Evolutionary conservation across 345 rosid species (phyloP).

Genomic region (Zanthoxylum bungeanum): DNA sequence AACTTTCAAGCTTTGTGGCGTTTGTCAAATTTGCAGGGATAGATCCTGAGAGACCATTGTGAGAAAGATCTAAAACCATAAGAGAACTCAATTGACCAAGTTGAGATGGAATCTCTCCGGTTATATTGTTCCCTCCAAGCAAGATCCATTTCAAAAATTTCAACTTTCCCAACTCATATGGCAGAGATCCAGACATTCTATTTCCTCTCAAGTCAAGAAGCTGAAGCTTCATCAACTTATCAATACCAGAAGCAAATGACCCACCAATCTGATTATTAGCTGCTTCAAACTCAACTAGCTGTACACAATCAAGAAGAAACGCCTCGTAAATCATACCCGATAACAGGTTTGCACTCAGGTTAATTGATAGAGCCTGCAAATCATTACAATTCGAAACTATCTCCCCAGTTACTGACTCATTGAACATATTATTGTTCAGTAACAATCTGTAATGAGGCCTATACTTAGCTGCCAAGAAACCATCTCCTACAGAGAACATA

Average conservation of each 20-base stretch:
- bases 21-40: constrained; percentile 45
- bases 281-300: constrained; percentile 41
- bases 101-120: constrained; percentile 48
- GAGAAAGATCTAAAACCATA: constrained; percentile 52
- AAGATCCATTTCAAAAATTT: constrained; percentile 33
- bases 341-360: constrained; percentile 47
- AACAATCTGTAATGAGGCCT: constrained; percentile 39
- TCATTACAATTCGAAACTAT: constrained; percentile 35
- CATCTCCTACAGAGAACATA: constrained; percentile 38
- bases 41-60: constrained; percentile 45
- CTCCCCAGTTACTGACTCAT: constrained; percentile 34
- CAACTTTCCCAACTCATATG: constrained; percentile 40
- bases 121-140: constrained; percentile 47
- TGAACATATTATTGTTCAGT: constrained; percentile 46
- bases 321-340: constrained; percentile 28
- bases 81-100: constrained; percentile 45
- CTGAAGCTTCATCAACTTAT: constrained; percentile 41
- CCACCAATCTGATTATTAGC: constrained; percentile 51
- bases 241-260: constrained; percentile 33
- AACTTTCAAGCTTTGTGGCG: constrained; percentile 35
- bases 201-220: constrained; percentile 48
- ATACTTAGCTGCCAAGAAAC: constrained; percentile 18
- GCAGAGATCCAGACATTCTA: constrained; percentile 42
- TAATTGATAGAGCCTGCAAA: constrained; percentile 42
- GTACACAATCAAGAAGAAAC: constrained; percentile 32